Conservation (phyloP, 306 rosid species). For the Acacia confusa region DNA sequence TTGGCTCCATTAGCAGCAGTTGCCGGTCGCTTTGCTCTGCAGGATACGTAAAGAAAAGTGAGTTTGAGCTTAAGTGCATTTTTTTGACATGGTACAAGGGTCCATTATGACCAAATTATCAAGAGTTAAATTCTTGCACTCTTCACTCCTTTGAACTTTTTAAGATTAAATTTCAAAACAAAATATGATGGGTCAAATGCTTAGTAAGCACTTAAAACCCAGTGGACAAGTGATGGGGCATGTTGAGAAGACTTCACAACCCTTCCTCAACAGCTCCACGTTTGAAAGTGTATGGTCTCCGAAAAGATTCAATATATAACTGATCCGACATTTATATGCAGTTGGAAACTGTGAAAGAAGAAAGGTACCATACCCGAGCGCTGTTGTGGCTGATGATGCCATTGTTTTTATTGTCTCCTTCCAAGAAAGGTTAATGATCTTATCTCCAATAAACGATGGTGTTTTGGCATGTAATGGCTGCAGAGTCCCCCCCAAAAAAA, state of each 20-base stretch:
- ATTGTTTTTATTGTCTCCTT: conserved; percentile 1
- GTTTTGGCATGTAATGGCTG: conserved; percentile 18
- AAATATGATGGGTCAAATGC: neutral
- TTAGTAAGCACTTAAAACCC: neutral
- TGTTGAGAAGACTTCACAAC: neutral
- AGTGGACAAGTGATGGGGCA: neutral
- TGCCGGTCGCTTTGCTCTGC: conserved; percentile 9
- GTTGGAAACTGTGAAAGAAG: neutral
- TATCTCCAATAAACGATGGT: conserved; percentile 9
- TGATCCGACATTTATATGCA: neutral
- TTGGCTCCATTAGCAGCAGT: neutral
- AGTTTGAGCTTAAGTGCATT: neutral
- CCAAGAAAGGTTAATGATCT: conserved; percentile 21
- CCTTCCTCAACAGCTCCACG: neutral
- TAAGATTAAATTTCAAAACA: neutral
- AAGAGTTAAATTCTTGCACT: neutral
- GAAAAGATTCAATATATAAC: neutral
- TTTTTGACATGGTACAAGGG: neutral
- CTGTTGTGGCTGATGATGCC: neutral
- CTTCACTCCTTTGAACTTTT: neutral
- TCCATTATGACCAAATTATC: neutral
- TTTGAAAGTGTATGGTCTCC: neutral
- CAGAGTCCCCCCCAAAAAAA: no score
- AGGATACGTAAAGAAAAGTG: neutral
- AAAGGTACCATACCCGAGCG: neutral